phyloP scores from a whole-genome alignment of 2,329 filamentous ascomycete species.

The Hypoxylon sp. region DNA sequence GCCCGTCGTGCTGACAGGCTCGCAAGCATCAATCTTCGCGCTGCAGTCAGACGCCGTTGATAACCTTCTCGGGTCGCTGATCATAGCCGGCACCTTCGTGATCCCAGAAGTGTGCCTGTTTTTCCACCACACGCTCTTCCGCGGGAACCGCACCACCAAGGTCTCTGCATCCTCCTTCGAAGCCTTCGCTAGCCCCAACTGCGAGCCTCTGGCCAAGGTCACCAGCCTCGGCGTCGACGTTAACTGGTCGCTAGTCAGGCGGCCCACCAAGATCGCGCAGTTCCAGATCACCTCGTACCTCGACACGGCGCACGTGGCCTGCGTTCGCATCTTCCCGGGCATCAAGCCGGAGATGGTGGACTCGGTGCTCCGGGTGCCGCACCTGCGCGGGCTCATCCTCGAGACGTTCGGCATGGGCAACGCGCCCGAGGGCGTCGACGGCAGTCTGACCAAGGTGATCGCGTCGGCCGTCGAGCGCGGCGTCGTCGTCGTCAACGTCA shows the following conservation, averaged over 20 bases:
- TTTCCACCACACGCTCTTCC: conserved; percentile 91
- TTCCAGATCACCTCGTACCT: conserved; percentile 81
- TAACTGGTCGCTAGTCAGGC: conserved; percentile 81
- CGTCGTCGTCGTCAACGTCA: conserved; percentile 90
- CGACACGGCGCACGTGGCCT: conserved; percentile 90
- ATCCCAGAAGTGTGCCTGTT: conserved; percentile 94
- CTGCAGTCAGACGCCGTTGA: conserved; percentile 92
- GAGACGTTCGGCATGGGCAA: conserved; percentile 96
- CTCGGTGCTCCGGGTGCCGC: conserved; percentile 81
- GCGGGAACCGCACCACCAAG: conserved; percentile 90
- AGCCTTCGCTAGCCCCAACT: conserved; percentile 91
- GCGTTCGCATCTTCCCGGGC: conserved; percentile 89
- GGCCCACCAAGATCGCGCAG: conserved; percentile 78
- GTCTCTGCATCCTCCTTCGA: conserved; percentile 87
- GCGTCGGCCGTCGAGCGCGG: conserved; percentile 81
- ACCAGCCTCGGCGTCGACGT: conserved; percentile 85
- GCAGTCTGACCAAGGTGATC: conserved; percentile 82
- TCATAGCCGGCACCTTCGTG: conserved; percentile 91
- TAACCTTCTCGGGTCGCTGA: conserved; percentile 87
- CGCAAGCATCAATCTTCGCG: conserved; percentile 87
- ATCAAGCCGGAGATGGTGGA: conserved; percentile 96
- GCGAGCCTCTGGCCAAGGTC: conserved; percentile 82
- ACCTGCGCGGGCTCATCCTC: conserved; percentile 83
- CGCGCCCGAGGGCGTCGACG: conserved; percentile 84
- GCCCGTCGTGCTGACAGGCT: conserved; percentile 87